Percentiles rank a stretch among this genome's conserved stretches.
phyloP scores from a whole-genome alignment of 306 rosid species.

The Rosa persica region DNA sequence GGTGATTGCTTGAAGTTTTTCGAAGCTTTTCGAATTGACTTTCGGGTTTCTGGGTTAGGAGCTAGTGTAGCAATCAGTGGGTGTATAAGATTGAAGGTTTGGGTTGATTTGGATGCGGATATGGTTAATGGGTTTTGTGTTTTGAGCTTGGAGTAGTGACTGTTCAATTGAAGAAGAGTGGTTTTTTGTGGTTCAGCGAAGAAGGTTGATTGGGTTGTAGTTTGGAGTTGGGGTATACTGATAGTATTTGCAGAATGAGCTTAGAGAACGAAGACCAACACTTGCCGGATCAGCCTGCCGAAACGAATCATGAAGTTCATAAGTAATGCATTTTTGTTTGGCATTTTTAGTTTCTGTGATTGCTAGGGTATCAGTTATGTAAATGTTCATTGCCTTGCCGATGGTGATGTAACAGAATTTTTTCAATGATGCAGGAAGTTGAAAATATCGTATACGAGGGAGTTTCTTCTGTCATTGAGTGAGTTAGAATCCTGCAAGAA shows the following conservation, averaged over 20 bases:
- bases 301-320: conserved; percentile 42
- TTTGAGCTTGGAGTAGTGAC: conserved; percentile 24
- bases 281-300: conserved; percentile 39
- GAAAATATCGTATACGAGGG: conserved; percentile 61
- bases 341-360: background rate
- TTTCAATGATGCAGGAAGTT: conserved; percentile 53
- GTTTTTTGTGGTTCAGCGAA: conserved; percentile 23
- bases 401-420: conserved; percentile 23
- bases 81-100: background rate
- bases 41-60: conserved; percentile 34
- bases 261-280: conserved; percentile 49
- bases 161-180: conserved; percentile 27
- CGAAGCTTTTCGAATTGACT: conserved; percentile 17
- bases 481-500: conserved; percentile 74
- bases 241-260: conserved; percentile 62
- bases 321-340: conserved; percentile 45
- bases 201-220: conserved; percentile 13
- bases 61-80: conserved; percentile 18
- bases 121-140: conserved; percentile 10
- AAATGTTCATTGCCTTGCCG: conserved; percentile 2
- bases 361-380: background rate
- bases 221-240: conserved; percentile 27
- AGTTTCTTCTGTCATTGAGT: conserved; percentile 73
- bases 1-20: conserved; percentile 20
- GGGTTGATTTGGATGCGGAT: background rate